Evolutionary conservation across 805 yeast genomes (phyloP).

Genomic region (Isabelozyma rhagii): DNA sequence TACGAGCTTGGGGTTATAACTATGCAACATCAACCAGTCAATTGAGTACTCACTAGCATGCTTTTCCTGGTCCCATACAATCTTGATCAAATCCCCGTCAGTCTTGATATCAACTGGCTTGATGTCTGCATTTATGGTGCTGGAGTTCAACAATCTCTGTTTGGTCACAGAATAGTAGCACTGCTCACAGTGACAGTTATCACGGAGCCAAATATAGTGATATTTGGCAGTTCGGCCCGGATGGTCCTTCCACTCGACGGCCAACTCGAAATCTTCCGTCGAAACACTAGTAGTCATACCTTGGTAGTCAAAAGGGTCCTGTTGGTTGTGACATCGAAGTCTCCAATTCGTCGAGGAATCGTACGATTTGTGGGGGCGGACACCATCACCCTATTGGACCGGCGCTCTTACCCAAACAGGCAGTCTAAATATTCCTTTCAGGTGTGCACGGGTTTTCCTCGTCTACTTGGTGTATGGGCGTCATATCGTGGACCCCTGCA

Average conservation of each 20-base stretch:
- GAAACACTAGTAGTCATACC: not conserved
- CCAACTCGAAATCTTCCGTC: conserved; percentile 2
- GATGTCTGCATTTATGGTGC: conserved; percentile 34
- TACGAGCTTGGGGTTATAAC: conserved; percentile 50
- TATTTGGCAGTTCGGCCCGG: conserved; percentile 9
- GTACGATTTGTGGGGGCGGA: too few relatives aligned
- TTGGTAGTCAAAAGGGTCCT: not conserved
- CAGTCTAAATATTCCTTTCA: too few relatives aligned
- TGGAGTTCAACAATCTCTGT: conserved; percentile 58
- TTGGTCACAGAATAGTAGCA: conserved; percentile 56
- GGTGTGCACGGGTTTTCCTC: too few relatives aligned
- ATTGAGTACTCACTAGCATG: conserved; percentile 37
- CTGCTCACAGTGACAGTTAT: conserved; percentile 55
- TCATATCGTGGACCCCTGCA: too few relatives aligned
- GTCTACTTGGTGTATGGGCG: too few relatives aligned
- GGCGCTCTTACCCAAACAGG: too few relatives aligned
- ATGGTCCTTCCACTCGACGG: not conserved
- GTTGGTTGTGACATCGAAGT: not conserved
- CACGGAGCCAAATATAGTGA: conserved; percentile 62
- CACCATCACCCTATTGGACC: too few relatives aligned
- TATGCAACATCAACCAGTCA: conserved; percentile 47
- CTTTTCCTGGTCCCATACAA: conserved; percentile 37
- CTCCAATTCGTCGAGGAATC: too few relatives aligned
- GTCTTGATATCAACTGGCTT: conserved; percentile 11
- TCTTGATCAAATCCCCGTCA: conserved; percentile 11